phyloP scores from a whole-genome alignment of 179 eudicot genomes.

The Carnegiea gigantea region DNA sequence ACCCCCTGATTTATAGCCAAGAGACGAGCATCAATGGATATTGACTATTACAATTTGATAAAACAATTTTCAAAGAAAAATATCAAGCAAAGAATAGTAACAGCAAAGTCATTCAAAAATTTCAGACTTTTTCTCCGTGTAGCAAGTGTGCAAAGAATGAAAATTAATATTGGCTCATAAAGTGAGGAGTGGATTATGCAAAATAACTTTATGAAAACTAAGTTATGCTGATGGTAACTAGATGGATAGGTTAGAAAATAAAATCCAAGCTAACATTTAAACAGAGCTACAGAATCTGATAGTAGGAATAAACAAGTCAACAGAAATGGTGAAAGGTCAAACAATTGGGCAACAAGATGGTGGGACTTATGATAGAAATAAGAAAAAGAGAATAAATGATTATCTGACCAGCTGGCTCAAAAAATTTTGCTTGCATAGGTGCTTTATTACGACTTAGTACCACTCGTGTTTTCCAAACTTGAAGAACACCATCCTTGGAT shows the following conservation, averaged over 20 bases:
- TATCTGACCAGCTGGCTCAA: conserved; percentile 92
- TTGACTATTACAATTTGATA: background rate
- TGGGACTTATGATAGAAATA: background rate
- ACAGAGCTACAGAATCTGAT: too few relatives aligned
- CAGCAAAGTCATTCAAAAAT: background rate
- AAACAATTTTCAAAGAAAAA: background rate
- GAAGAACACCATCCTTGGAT: conserved; percentile 88
- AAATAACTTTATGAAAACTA: background rate
- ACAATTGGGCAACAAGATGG: background rate
- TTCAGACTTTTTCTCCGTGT: background rate
- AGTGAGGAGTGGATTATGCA: background rate
- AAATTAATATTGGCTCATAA: background rate
- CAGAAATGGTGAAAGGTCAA: background rate
- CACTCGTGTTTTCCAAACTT: conserved; percentile 94
- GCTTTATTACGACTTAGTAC: conserved; percentile 75
- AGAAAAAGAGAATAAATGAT: conserved; percentile 6
- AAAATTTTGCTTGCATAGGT: conserved; percentile 84
- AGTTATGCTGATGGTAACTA: too few relatives aligned
- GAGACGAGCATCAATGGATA: background rate
- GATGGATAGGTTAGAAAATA: too few relatives aligned
- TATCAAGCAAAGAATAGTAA: background rate
- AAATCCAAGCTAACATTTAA: too few relatives aligned
- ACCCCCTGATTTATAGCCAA: too few relatives aligned
- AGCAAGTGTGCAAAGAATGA: background rate
- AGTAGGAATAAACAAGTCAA: too few relatives aligned